A percentile compares a stretch with the other conserved stretches of the same genome.
Conservation (phyloP, 2,329 filamentous ascomycete species). For the Neonectria coccinea region DNA sequence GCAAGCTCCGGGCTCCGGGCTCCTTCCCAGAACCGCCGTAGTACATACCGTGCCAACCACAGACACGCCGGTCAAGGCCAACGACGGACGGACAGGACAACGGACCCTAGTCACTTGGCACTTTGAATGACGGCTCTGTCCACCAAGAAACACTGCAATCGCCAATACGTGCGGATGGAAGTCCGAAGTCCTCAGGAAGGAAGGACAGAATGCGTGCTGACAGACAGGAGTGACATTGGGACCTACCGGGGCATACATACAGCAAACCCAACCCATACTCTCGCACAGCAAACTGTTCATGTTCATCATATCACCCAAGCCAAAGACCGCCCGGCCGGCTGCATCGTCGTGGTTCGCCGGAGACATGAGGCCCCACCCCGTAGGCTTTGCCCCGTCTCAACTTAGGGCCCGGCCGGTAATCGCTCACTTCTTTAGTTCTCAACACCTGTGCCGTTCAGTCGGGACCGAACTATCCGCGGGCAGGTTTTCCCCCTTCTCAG, state of each 20-base stretch:
- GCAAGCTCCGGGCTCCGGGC: not conserved
- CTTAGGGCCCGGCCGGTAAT: not conserved
- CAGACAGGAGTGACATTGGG: too few species aligned
- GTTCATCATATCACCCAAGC: not conserved
- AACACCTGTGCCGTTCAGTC: conserved; percentile 24
- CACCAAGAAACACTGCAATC: too few species aligned
- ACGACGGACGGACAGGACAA: not conserved
- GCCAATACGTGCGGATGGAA: too few species aligned
- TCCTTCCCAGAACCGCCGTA: not conserved
- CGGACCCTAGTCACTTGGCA: conserved; percentile 15
- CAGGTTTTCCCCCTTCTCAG: not conserved
- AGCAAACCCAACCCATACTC: too few species aligned
- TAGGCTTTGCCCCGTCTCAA: not conserved
- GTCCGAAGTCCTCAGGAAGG: too few species aligned
- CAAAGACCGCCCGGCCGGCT: not conserved
- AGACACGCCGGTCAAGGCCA: not conserved
- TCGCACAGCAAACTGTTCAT: too few species aligned
- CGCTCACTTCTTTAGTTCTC: conserved; percentile 1
- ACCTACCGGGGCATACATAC: too few species aligned
- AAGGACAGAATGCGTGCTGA: too few species aligned
- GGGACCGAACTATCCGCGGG: conserved; percentile 14
- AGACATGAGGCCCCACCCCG: too few species aligned
- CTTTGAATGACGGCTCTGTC: conserved; percentile 14
- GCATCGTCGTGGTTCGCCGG: not conserved
- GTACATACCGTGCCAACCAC: not conserved